Conservation (phyloP, 1,284 basidiomycete species). For the Nidula niveotomentosa region DNA sequence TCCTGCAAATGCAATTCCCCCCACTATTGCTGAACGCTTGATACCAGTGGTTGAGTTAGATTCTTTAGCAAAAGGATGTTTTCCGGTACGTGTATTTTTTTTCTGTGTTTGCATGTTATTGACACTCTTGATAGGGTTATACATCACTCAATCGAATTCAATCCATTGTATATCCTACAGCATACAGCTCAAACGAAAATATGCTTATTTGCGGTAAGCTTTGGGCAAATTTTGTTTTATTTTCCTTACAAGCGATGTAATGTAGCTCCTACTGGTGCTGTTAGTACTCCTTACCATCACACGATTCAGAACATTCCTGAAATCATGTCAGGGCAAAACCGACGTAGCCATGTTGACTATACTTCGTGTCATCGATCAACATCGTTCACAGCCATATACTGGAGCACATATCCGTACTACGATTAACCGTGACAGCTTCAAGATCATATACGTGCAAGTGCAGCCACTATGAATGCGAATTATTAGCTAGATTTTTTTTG, state of each 20-base stretch:
- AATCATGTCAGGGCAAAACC: conserved; percentile 88
- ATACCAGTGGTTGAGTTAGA: conserved; percentile 80
- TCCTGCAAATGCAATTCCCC: conserved; percentile 80
- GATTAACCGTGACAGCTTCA: conserved; percentile 80
- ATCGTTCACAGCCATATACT: conserved; percentile 39
- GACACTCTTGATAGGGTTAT: conserved; percentile 63
- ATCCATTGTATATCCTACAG: conserved; percentile 92
- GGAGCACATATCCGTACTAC: conserved; percentile 44
- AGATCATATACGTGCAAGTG: conserved; percentile 94
- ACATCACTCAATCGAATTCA: conserved; percentile 91
- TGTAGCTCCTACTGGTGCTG: conserved; percentile 92
- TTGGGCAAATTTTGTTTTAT: conserved; percentile 10
- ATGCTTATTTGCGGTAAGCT: conserved; percentile 89
- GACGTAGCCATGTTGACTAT: conserved; percentile 97
- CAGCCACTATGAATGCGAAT: background rate
- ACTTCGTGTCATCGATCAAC: conserved; percentile 83
- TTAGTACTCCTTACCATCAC: conserved; percentile 36
- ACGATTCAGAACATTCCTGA: conserved; percentile 7
- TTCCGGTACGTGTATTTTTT: conserved; percentile 63
- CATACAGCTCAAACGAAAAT: conserved; percentile 95
- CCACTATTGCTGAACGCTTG: conserved; percentile 71
- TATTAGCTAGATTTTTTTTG: background rate
- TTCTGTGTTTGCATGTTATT: background rate
- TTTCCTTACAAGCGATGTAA: conserved; percentile 2
- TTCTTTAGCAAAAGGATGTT: conserved; percentile 81